Evolutionary conservation across 495 filamentous ascomycete genomes (phyloP), one percentile per base, ranked within the genome.

Genomic region (Aspergillus carlsbadensis): DNA sequence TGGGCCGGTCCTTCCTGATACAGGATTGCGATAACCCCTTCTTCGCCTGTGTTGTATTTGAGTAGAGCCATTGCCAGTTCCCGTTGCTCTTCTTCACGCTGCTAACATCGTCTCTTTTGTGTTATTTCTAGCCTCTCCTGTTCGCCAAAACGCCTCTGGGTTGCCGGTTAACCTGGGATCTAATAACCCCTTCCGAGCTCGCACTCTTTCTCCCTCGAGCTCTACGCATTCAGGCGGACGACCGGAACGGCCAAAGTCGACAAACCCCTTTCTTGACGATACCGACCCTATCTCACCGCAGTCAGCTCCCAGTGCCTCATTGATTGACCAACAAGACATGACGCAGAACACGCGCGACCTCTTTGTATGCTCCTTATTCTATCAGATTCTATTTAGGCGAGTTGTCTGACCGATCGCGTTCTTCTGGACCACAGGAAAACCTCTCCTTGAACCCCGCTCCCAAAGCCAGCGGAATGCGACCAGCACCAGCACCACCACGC

Each of bases 161-260:
- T 69, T 81, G 65, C 67, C 79, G 13, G 73, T 85, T 68, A 87
- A 85, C 65, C 81, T 94, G 65, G 82, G 85, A 56, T 98, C 94
- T 59, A 98, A 98, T 80, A 98, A 98, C 66, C 94, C 94, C n/a
- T 98, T 98, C 70, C 87, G 94, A 77, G 96, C 96, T 71, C 88
- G 89, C 61, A 86, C 89, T 42, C 75, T 82, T 7, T 94, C 92
- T 54, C 92, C 90, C 78, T 78, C 81, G 26, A 66, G 79, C 67
- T 81, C 69, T 43, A 66, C 65, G 59, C 78, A 65, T 15, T 68
- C 65, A 29, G 66, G 58, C 40, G 55, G 54, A 50, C 72, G 72
- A 66, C 69, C 81, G 69, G 81, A 88, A 64, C 81, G 91, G 65
- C 90, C 91, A 52, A 72, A 84, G 40, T 96, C 93, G 41, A 87